phyloP scores from a whole-genome alignment of 495 filamentous ascomycete species.

The Bombardia bombarda region DNA sequence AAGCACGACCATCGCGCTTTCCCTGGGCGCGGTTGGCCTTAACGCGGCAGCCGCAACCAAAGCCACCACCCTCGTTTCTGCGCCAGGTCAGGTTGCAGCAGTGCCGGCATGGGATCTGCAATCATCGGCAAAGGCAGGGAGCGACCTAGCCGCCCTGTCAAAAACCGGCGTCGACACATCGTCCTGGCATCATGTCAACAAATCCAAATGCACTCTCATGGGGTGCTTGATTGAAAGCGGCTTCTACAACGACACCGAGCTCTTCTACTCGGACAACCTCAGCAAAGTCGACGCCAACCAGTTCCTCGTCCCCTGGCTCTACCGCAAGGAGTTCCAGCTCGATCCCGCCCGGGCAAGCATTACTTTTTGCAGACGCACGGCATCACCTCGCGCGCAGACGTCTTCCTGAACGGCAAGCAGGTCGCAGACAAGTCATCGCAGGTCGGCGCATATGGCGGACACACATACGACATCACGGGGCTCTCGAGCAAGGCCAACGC shows the following conservation, averaged over 20 bases:
- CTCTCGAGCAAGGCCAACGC: constrained; percentile 36
- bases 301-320: constrained; percentile 53
- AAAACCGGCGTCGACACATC: constrained; percentile 37
- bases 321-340: constrained; percentile 48
- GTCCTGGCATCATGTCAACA: constrained; percentile 44
- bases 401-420: constrained; percentile 50
- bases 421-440: constrained; percentile 42
- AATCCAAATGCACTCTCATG: constrained; percentile 47
- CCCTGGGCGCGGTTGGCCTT: neutral
- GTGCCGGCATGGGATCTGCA: constrained; percentile 52
- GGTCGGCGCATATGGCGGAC: constrained; percentile 50
- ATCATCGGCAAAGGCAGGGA: constrained; percentile 31
- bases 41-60: no score
- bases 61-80: constrained; percentile 4
- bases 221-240: constrained; percentile 46
- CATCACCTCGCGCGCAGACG: constrained; percentile 53
- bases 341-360: constrained; percentile 31
- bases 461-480: constrained; percentile 45
- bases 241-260: constrained; percentile 45
- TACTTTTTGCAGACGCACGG: constrained; percentile 50
- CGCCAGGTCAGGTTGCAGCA: constrained; percentile 28
- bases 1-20: neutral
- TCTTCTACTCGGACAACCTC: constrained; percentile 53
- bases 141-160: constrained; percentile 36
- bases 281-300: constrained; percentile 31